A percentile compares a stretch with the other conserved stretches of the same genome.
These are phyloP conservation scores for Paralagenidium karlingii DNA, from an alignment of 352 stramenopile genomes.

Conservation along the genomic window DNA sequence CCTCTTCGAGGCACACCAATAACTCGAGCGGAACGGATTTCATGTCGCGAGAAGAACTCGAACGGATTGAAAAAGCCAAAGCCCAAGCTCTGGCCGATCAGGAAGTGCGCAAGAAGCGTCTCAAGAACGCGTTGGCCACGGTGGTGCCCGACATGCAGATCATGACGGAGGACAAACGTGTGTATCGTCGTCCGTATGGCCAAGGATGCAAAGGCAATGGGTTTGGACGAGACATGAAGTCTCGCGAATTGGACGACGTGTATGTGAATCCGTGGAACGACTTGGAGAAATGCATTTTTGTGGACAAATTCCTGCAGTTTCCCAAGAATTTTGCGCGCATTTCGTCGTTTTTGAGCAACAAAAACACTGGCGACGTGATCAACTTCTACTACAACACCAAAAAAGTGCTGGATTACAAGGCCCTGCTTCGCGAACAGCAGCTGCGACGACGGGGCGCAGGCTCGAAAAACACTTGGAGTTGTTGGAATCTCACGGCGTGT, in stretches of 20 bases:
- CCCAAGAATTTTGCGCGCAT: conserved; percentile 99
- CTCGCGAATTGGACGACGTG: conserved; percentile 52
- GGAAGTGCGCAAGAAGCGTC: conserved; percentile 65
- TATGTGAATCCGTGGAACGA: conserved; percentile 96
- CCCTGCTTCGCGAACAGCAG: conserved; percentile 81
- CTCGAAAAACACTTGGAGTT: conserved; percentile 85
- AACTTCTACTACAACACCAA: conserved; percentile 98
- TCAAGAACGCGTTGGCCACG: conserved; percentile 74
- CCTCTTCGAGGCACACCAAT: conserved; percentile 75
- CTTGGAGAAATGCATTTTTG: conserved; percentile 98
- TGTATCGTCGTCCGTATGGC: conserved; percentile 8
- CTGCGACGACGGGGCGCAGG: conserved; percentile 62
- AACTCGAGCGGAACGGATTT: conserved; percentile 65
- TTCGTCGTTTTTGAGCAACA: conserved; percentile 88
- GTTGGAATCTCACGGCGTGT: conserved; percentile 76
- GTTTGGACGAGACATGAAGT: conserved; percentile 37
- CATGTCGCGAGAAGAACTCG: conserved; percentile 54
- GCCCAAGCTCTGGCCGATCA: conserved; percentile 62
- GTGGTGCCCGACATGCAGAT: conserved; percentile 75
- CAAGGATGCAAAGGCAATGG: conserved; percentile 59
- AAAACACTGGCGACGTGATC: conserved; percentile 94
- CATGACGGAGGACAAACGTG: conserved; percentile 35
- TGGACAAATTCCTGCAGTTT: conserved; percentile 98
- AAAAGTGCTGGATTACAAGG: conserved; percentile 96
- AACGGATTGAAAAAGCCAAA: conserved; percentile 75